These are phyloP conservation scores for Epichloe typhina DNA, from an alignment of 2,329 filamentous ascomycete genomes.

Conservation along the genomic window DNA sequence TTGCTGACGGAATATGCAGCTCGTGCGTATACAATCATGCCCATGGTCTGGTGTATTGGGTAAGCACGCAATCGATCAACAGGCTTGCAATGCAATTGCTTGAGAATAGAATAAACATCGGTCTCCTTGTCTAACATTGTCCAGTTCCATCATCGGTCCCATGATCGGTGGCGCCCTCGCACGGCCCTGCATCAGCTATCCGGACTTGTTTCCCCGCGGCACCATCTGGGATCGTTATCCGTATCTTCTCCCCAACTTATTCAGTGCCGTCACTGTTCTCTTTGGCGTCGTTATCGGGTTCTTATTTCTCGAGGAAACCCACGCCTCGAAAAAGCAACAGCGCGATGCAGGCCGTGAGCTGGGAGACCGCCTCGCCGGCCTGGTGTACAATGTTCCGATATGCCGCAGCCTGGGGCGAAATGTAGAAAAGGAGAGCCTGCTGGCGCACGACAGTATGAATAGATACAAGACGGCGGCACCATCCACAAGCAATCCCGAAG, in stretches of 20 bases:
- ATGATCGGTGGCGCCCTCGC: conserved; percentile 84
- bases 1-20: conserved; percentile 32
- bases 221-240: conserved; percentile 78
- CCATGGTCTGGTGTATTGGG: conserved; percentile 94
- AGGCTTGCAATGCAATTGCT: neutral
- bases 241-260: conserved; percentile 84
- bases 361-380: conserved; percentile 54
- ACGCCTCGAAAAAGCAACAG: conserved; percentile 64
- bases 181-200: conserved; percentile 73
- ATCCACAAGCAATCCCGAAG: neutral
- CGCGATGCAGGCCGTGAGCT: conserved; percentile 65
- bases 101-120: neutral
- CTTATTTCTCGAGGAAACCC: conserved; percentile 88
- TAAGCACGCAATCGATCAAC: conserved; percentile 25
- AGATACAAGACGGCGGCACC: conserved; percentile 44
- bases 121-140: conserved; percentile 4
- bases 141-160: conserved; percentile 77
- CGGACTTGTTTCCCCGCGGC: conserved; percentile 54
- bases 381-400: conserved; percentile 20
- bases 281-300: conserved; percentile 67
- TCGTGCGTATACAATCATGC: conserved; percentile 94
- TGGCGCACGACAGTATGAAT: conserved; percentile 47
- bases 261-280: conserved; percentile 67
- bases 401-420: conserved; percentile 25
- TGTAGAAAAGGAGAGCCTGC: conserved; percentile 48